Base-by-base conservation (phyloP, 768 basidiomycete genomes). In the Daedaleopsis nitida region DNA sequence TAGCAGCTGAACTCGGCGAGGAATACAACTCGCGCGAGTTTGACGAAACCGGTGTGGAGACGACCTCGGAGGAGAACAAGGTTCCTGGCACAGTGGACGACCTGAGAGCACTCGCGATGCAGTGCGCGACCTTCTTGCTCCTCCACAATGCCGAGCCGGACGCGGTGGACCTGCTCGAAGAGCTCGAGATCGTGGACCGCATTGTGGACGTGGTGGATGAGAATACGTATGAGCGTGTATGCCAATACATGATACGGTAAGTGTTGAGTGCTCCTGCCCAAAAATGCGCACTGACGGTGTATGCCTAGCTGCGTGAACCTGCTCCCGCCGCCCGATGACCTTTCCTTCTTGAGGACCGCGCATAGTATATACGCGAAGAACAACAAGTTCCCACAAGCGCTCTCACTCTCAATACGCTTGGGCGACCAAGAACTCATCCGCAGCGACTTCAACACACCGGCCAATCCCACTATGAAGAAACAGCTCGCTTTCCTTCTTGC, bases 121-220 rank as follows among this genome's bases (percentile, higher is more conserved):
- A 93, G 69, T 93, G 97, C 69, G 92, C 95, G 8, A 86, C 80
- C 13, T 99, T 98, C 80, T 81, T 98, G 65, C 78, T 98, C 14
- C 80, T 82, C 17, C 97, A 98, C 73, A 98, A 99, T 69, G 97
- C 96, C 11, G 97, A 99, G 74, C 96, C 95, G 34, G 97, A 99
- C 72, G 97, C 96, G 0, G 96, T 99, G 35, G 97, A 98, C 77
- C 79, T 98, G 37, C 77, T 98, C 60, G 88, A 97, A 69, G 97
- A 98, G 68, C 76, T 98, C 66, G 97, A 99, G 73, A 90, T 91
- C 66, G 88, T 97, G 24, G 82, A 87, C 62, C 83, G 85, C 69
- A 87, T 98, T 65, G 81, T 83, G 17, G 78, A 85, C 12, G 76
- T 95, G 45, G 89, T 97, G 19, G 96, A 98, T 67, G 82, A 87